A percentile compares a stretch with the other conserved stretches of the same genome.
phyloP scores from a whole-genome alignment of 768 basidiomycete genomes.

The Coprinopsis marcescibilis region DNA sequence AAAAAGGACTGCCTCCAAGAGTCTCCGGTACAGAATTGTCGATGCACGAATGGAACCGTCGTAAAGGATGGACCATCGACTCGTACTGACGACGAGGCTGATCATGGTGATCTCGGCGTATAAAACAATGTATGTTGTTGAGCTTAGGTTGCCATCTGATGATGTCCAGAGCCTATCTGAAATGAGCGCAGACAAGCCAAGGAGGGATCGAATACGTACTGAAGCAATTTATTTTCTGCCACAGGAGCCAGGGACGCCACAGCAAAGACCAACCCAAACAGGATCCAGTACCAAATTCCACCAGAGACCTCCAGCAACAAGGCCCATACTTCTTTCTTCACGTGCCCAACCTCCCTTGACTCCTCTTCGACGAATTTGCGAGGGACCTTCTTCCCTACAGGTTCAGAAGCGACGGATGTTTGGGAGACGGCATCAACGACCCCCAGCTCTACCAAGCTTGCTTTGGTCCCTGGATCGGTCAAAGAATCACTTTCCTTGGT shows the following conservation, averaged over 20 bases:
- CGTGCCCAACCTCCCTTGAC: slow-evolving; percentile 68
- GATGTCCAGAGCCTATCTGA: slow-evolving; percentile 46
- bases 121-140: slow-evolving; percentile 60
- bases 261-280: slow-evolving; percentile 46
- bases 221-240: slow-evolving; percentile 67
- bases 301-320: slow-evolving; percentile 33
- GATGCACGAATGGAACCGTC: slow-evolving; percentile 81
- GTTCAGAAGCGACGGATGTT: no score
- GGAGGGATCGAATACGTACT: no score
- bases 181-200: slow-evolving; percentile 7
- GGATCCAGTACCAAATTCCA: slow-evolving; percentile 50
- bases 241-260: slow-evolving; percentile 64
- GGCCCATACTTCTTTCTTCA: slow-evolving; percentile 60
- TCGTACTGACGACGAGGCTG: slow-evolving; percentile 48
- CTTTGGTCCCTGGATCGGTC: background rate
- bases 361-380: slow-evolving; percentile 86
- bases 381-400: slow-evolving; percentile 39
- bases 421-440: no score
- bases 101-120: slow-evolving; percentile 50
- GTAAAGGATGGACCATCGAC: slow-evolving; percentile 73
- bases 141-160: no score
- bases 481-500: no score
- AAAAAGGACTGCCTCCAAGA: slow-evolving; percentile 78
- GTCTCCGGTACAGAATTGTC: slow-evolving; percentile 62
- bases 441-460: no score